Evolutionary conservation across 2,329 filamentous ascomycete genomes (phyloP), one percentile per base, ranked within the genome.

Genomic region (Lasiodiplodia hormozganensis): DNA sequence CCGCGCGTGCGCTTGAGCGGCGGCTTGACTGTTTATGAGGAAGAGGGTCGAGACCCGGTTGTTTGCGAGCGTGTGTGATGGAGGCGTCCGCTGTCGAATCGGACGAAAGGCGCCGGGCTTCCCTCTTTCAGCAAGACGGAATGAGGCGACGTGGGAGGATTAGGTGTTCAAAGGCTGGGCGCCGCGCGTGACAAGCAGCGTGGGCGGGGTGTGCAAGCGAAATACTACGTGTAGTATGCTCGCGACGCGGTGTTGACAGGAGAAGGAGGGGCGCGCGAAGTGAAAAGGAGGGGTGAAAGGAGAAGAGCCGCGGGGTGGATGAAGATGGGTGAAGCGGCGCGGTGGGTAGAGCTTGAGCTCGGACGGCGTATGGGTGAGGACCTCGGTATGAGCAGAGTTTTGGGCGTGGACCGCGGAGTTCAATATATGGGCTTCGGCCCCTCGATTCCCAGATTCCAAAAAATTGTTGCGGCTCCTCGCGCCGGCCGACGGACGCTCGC

Each of bases 381-480:
- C 4, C 21, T 28, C 58, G 25, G 56, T 14, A 38, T 43, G 36
- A 18, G 40, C 43, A 49, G 25, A 25, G 47, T 49, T n/a, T 18
- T 11, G 47, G 47, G 38, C 7, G 31, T 18, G n/a, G 40, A 6
- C 34, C 3, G 47, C 16, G 31, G 43, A 12, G 28, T 21, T 7
- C 10, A 43, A 52, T 64, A 52, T 38, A 21, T 51, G 43, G 23
- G 12, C 28, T 18, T 8, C 18, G 43, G 60, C 28, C 60, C 60
- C 47, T 64, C 60, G 58, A n/a, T 62, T 64, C 47, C 60, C 47
- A 49, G 60, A 60, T 2, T 52, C 31, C 38, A 49, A 62, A 49
- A 62, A 51, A 40, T 62, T 52, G 60, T 64, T 64, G 60, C 60
- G 60, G 60, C 60, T 64, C 60, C 43, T 62, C 36, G 34, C 43